phyloP scores from a whole-genome alignment of 164 flowering plant species.

The Magnolia officinalis region DNA sequence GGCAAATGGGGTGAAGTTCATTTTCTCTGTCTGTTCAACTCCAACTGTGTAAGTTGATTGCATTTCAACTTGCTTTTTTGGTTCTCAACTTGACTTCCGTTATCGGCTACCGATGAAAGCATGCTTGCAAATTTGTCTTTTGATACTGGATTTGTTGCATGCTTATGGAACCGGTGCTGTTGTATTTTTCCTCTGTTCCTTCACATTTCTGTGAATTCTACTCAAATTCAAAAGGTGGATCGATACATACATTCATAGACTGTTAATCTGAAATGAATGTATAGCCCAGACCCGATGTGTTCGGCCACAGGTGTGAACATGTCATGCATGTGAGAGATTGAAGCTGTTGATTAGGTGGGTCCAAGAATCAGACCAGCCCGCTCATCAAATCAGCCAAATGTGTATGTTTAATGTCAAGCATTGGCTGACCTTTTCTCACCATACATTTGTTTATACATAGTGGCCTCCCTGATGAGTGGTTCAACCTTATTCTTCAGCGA shows the following conservation, averaged over 20 bases:
- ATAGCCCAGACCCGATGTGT: too few relatives aligned
- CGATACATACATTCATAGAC: background rate
- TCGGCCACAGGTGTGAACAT: too few relatives aligned
- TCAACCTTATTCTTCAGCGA: background rate
- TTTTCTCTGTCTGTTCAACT: background rate
- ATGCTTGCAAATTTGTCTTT: background rate
- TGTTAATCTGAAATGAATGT: too few relatives aligned
- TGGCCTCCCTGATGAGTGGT: background rate
- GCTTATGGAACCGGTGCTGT: background rate
- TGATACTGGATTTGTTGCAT: background rate
- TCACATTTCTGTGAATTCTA: too few relatives aligned
- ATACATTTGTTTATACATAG: background rate
- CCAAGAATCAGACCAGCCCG: background rate
- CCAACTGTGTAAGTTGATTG: slow-evolving; percentile 5
- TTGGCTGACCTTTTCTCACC: background rate
- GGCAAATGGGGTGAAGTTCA: slow-evolving; percentile 63
- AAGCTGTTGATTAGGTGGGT: background rate
- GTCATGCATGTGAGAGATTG: background rate
- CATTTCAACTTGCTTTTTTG: background rate
- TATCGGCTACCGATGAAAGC: background rate
- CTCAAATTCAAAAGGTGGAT: background rate
- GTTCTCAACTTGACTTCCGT: background rate
- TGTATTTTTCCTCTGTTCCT: too few relatives aligned
- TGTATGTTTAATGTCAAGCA: background rate
- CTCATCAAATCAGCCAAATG: background rate